Evolutionary conservation across 1,284 basidiomycete genomes (phyloP).

Genomic region (Peniophora sp.): DNA sequence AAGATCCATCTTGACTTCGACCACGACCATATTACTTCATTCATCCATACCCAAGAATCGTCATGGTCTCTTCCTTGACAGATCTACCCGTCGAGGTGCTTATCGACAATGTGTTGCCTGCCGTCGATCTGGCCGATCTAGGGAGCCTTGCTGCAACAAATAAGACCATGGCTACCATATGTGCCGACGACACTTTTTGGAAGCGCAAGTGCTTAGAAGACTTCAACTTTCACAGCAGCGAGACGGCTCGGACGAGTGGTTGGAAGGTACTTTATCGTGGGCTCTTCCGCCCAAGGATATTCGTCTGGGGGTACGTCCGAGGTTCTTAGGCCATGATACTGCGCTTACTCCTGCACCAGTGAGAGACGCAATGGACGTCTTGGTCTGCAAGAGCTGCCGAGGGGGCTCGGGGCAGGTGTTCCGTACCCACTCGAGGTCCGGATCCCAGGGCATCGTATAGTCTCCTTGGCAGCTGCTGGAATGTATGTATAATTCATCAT

Average conservation of each 20-base stretch:
- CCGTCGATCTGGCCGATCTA: conserved; percentile 51
- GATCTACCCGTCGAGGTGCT: conserved; percentile 67
- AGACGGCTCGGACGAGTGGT: conserved; percentile 63
- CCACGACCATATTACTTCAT: background rate
- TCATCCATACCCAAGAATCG: background rate
- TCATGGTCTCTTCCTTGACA: conserved; percentile 22
- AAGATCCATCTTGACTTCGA: too few species aligned
- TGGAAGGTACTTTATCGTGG: conserved; percentile 78
- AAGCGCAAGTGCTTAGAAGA: conserved; percentile 62
- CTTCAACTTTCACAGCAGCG: conserved; percentile 67
- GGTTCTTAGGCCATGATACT: background rate
- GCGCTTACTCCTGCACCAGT: conserved; percentile 26
- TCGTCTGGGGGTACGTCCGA: conserved; percentile 78
- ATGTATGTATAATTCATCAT: conserved; percentile 43
- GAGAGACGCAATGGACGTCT: conserved; percentile 51
- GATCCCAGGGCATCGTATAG: conserved; percentile 56
- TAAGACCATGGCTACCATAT: conserved; percentile 48
- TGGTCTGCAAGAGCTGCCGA: conserved; percentile 37
- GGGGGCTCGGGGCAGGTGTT: conserved; percentile 31
- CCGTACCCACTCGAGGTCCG: conserved; percentile 56
- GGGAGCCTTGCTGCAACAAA: conserved; percentile 48
- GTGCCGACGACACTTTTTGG: conserved; percentile 78
- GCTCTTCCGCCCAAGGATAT: conserved; percentile 49
- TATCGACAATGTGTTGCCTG: conserved; percentile 64
- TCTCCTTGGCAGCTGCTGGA: conserved; percentile 71